phyloP scores from a whole-genome alignment of 768 basidiomycete genomes.

The Amanita rubescens region DNA sequence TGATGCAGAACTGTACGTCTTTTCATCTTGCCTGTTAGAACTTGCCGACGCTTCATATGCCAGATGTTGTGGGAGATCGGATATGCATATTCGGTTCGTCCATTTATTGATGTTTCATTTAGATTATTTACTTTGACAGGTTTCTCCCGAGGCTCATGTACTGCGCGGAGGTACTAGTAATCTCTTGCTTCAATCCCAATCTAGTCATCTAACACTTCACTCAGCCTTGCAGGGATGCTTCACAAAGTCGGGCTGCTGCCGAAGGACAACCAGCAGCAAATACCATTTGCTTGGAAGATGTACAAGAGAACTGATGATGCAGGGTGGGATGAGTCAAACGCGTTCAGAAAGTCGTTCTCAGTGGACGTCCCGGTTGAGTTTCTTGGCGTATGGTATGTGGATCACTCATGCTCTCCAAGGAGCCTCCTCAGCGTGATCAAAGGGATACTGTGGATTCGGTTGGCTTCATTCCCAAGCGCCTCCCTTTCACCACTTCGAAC shows the following conservation, averaged over 20 bases:
- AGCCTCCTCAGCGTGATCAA: neutral
- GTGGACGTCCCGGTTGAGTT: constrained; percentile 50
- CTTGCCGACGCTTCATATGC: neutral
- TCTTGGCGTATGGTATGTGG: constrained; percentile 45
- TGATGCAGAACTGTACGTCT: constrained; percentile 7
- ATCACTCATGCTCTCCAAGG: neutral
- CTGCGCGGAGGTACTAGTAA: constrained; percentile 39
- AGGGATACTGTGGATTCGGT: constrained; percentile 70
- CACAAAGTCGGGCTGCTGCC: constrained; percentile 46
- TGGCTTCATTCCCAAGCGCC: constrained; percentile 41
- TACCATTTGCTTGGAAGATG: constrained; percentile 60
- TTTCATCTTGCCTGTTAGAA: too few species aligned
- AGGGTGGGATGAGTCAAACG: constrained; percentile 41
- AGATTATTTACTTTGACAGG: constrained; percentile 15
- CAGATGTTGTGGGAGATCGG: neutral
- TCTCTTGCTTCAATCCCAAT: neutral
- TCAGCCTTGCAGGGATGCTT: constrained; percentile 44
- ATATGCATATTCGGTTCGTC: neutral
- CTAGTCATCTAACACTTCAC: neutral
- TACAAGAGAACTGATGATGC: constrained; percentile 42
- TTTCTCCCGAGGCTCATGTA: constrained; percentile 63
- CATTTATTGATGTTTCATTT: neutral
- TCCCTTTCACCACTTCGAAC: constrained; percentile 54
- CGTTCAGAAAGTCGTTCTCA: constrained; percentile 51
- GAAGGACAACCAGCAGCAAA: constrained; percentile 43